Evolutionary conservation across 2,329 filamentous ascomycete genomes (phyloP), one percentile per base, ranked within the genome.

Genomic region (Fusarium papillatum): DNA sequence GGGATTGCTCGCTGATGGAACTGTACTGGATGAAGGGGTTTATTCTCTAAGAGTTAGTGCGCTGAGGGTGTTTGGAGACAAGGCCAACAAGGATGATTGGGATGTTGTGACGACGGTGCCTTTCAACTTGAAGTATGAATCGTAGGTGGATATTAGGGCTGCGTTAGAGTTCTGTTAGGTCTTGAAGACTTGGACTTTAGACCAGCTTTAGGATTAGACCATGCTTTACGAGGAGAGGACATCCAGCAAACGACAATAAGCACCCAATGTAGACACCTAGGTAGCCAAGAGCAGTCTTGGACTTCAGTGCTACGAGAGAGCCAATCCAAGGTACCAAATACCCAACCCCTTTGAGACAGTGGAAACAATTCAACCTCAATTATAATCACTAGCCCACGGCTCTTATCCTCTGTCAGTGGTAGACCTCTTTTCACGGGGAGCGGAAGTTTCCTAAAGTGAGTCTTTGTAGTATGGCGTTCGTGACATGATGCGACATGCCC

Each of bases 101-200:
- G 60, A 63, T 46, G 39, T 63, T 63, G 13, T 46, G 5, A 63
- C 60, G 1, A 63, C 60, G 5, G 60, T 63, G 19, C 39, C 60
- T 17, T 63, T 63, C 17, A 31, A 29, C 13, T 31, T 63, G 39
- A 46, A 63, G 7, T 63, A 63, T 14, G 26, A 26, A n/a, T 34
- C 55, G n/a, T 60, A 36, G 34, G 55, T 22, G 13, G 13, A 5
- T 10, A 50, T 50, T 10, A 17, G 2, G 5, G 46, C 24, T 10
- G 24, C 16, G 14, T 50, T 19, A 11, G 7, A 50, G 46, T 19
- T n/a, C 8, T 19, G 17, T 19, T 10, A 3, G 1, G 11, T 26
- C 5, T 26, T 26, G 1, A 7, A 19, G 5, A 26, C 16, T 17
- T 26, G 6, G 22, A 17, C 5, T 6, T 26, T 2, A 24, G 22